These are phyloP conservation scores for Plantago elongata DNA, from an alignment of 257 asterid genomes.

Conservation along the genomic window DNA sequence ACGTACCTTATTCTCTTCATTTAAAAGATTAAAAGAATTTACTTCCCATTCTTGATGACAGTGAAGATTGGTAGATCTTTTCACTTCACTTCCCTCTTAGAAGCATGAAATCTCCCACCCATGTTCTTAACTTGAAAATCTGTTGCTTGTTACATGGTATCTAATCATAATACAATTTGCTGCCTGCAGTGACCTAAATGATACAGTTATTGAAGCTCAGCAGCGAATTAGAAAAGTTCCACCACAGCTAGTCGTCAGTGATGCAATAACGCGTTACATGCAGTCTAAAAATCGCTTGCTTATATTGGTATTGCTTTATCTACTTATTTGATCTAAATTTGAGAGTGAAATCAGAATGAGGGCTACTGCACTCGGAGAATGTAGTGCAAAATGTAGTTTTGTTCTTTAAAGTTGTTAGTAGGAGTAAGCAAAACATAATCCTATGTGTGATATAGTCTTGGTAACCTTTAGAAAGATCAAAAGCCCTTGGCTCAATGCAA, in stretches of 20 bases:
- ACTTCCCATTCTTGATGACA: no score
- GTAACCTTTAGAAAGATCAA: no score
- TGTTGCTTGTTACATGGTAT: slow-evolving; percentile 6
- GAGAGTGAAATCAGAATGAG: background rate
- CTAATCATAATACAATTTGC: slow-evolving; percentile 10
- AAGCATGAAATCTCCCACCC: background rate
- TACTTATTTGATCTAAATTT: slow-evolving; percentile 15
- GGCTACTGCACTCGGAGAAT: background rate
- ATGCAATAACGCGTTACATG: slow-evolving; percentile 51
- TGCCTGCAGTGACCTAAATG: slow-evolving; percentile 80
- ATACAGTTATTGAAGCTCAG: slow-evolving; percentile 89
- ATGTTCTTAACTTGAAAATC: background rate
- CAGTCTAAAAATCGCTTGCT: slow-evolving; percentile 78
- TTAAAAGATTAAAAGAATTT: no score
- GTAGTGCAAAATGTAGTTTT: background rate
- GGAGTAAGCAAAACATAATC: background rate
- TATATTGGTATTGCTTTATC: slow-evolving; percentile 56
- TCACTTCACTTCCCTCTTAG: background rate
- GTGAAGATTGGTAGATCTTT: background rate
- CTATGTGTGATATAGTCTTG: no score
- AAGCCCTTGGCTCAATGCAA: no score
- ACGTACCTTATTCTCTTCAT: no score
- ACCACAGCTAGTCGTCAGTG: slow-evolving; percentile 51
- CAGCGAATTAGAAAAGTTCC: slow-evolving; percentile 71
- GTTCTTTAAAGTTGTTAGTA: background rate